Percentiles rank a stretch among this genome's conserved stretches.
phyloP scores from a whole-genome alignment of 352 stramenopile species.

The Globisporangium cystogenes region DNA sequence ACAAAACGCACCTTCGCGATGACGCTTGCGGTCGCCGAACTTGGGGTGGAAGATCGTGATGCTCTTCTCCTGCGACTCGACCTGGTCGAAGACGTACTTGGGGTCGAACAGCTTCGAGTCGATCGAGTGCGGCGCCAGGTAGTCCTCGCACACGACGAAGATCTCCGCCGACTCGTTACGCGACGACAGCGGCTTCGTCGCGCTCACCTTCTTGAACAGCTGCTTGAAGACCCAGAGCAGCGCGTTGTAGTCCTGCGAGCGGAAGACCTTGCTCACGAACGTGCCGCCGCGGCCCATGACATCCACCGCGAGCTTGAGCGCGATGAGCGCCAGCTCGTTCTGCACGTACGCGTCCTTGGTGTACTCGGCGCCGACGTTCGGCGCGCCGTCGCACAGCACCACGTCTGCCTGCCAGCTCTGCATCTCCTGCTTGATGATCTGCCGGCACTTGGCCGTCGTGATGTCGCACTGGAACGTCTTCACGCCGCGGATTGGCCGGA shows the following conservation, averaged over 20 bases:
- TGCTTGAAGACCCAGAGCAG: slow-evolving; percentile 99
- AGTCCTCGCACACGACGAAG: slow-evolving; percentile 98
- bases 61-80: slow-evolving; percentile 83
- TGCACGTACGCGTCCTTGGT: slow-evolving; percentile 99
- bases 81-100: slow-evolving; percentile 96
- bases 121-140: slow-evolving; percentile 95
- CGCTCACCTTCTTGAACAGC: slow-evolving; percentile 97
- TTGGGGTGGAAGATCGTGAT: slow-evolving; percentile 98
- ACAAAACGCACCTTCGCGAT: slow-evolving; percentile 83
- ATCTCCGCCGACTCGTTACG: slow-evolving; percentile 99
- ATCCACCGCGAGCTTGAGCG: slow-evolving; percentile 96
- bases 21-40: slow-evolving; percentile 92
- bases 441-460: slow-evolving; percentile 85
- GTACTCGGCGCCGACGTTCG: slow-evolving; percentile 98
- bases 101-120: slow-evolving; percentile 97
- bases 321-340: slow-evolving; percentile 96
- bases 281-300: slow-evolving; percentile 93
- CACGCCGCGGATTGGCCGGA: slow-evolving; percentile 95
- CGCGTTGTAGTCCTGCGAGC: slow-evolving; percentile 98
- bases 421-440: slow-evolving; percentile 92
- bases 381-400: slow-evolving; percentile 98
- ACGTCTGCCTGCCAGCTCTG: slow-evolving; percentile 94
- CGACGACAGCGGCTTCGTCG: slow-evolving; percentile 97
- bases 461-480: slow-evolving; percentile 98
- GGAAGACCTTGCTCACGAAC: slow-evolving; percentile 97